These are phyloP conservation scores for Bipolaris gigantea DNA, from an alignment of 2,329 filamentous ascomycete species.

Conservation along the genomic window DNA sequence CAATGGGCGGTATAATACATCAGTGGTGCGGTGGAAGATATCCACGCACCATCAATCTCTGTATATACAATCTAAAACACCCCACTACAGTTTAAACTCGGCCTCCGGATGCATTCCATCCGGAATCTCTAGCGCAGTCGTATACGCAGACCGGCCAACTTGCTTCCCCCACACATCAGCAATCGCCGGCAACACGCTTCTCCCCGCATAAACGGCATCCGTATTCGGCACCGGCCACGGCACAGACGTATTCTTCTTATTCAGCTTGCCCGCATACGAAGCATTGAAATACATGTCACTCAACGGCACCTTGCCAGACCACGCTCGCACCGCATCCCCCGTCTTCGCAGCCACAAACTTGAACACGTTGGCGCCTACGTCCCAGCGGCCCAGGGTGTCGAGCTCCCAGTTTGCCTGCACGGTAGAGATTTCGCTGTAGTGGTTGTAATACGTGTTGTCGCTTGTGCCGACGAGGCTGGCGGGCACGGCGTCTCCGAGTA, in stretches of 20 bases:
- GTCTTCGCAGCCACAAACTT: conserved; percentile 35
- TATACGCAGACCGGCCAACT: conserved; percentile 31
- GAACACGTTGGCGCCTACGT: conserved; percentile 53
- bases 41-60: neutral
- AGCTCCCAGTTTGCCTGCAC: conserved; percentile 53
- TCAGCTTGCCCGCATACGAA: conserved; percentile 39
- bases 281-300: conserved; percentile 38
- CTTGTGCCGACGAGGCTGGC: conserved; percentile 64
- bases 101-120: conserved; percentile 40
- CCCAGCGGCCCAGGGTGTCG: conserved; percentile 51
- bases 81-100: conserved; percentile 26
- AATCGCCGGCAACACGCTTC: conserved; percentile 31
- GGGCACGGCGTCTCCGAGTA: conserved; percentile 75
- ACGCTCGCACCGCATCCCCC: conserved; percentile 28
- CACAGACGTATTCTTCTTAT: conserved; percentile 30
- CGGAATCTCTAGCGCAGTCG: conserved; percentile 35
- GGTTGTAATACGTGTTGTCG: conserved; percentile 62
- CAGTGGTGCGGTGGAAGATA: neutral
- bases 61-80: neutral
- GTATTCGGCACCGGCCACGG: conserved; percentile 38
- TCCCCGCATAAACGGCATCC: conserved; percentile 28
- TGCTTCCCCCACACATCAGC: conserved; percentile 29
- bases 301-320: conserved; percentile 32
- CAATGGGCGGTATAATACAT: conserved; percentile 1
- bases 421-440: conserved; percentile 51